A percentile compares a stretch with the other conserved stretches of the same genome.
phyloP scores from a whole-genome alignment of 1,284 basidiomycete species.

The Farysia itapuensis region DNA sequence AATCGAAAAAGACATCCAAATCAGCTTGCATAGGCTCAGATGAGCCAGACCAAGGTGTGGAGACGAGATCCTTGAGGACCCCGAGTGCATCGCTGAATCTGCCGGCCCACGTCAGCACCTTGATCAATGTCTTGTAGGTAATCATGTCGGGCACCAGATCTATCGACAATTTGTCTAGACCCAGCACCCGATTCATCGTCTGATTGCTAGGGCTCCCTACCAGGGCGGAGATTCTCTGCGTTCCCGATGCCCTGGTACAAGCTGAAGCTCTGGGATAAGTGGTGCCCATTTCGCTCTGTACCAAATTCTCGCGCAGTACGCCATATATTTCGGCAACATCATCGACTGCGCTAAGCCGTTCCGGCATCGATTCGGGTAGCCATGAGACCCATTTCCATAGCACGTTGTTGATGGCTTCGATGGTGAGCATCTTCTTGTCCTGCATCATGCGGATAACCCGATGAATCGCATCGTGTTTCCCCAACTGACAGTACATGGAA shows the following conservation, averaged over 20 bases:
- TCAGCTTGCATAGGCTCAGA: conserved; percentile 6
- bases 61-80: conserved; percentile 28
- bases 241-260: too few species aligned
- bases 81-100: conserved; percentile 24
- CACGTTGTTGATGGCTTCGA: conserved; percentile 22
- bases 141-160: conserved; percentile 14
- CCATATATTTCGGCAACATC: conserved; percentile 19
- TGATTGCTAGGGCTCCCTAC: not conserved
- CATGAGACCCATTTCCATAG: conserved; percentile 10
- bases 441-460: conserved; percentile 3
- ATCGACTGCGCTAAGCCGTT: not conserved
- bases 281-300: conserved; percentile 10
- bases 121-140: conserved; percentile 25
- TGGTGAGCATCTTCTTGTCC: conserved; percentile 4
- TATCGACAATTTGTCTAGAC: conserved; percentile 4
- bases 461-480: conserved; percentile 12
- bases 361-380: not conserved
- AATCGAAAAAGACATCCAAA: conserved; percentile 21
- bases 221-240: not conserved
- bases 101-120: conserved; percentile 13
- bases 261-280: too few species aligned
- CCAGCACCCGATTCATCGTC: conserved; percentile 3
- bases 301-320: conserved; percentile 22
- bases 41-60: conserved; percentile 4
- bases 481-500: conserved; percentile 29